These are phyloP conservation scores for Ogataea neopini DNA, from an alignment of 805 yeast species.

Conservation along the genomic window DNA sequence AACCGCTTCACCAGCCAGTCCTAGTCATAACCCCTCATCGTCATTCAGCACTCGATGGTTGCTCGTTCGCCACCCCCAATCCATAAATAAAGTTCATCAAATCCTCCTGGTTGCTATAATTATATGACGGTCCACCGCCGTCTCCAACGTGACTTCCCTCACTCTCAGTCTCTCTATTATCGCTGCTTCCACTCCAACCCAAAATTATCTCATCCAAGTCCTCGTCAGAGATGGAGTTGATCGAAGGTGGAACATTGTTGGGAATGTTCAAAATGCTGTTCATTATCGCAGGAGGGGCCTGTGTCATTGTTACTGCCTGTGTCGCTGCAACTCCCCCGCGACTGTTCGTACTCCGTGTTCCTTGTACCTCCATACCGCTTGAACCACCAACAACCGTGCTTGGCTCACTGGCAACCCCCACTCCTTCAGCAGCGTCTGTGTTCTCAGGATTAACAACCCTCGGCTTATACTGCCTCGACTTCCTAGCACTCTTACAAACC, in stretches of 20 bases:
- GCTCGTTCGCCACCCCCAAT: conserved; percentile 18
- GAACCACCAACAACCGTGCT: background rate
- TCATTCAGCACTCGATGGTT: too few relatives aligned
- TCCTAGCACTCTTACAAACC: conserved; percentile 55
- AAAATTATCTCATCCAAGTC: conserved; percentile 21
- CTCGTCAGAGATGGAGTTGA: conserved; percentile 36
- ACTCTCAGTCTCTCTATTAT: background rate
- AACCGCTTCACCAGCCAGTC: too few relatives aligned
- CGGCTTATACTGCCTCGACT: conserved; percentile 46
- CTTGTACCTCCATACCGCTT: background rate
- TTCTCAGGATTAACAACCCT: background rate
- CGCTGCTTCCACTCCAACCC: conserved; percentile 5
- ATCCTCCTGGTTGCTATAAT: conserved; percentile 32
- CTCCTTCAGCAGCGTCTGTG: background rate
- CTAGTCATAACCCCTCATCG: too few relatives aligned
- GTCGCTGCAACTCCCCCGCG: too few relatives aligned
- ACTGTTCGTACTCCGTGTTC: background rate
- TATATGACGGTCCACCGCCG: conserved; percentile 16
- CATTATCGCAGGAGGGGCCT: conserved; percentile 16
- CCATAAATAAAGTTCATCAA: conserved; percentile 29
- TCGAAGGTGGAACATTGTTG: conserved; percentile 41
- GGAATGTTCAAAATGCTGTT: conserved; percentile 37
- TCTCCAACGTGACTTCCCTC: too few relatives aligned
- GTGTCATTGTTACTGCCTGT: too few relatives aligned
- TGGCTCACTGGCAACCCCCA: background rate